Evolutionary conservation across 2,329 filamentous ascomycete species (phyloP), one percentile per base, ranked within the genome.

Genomic region (Hirsutella rhossiliensis): DNA sequence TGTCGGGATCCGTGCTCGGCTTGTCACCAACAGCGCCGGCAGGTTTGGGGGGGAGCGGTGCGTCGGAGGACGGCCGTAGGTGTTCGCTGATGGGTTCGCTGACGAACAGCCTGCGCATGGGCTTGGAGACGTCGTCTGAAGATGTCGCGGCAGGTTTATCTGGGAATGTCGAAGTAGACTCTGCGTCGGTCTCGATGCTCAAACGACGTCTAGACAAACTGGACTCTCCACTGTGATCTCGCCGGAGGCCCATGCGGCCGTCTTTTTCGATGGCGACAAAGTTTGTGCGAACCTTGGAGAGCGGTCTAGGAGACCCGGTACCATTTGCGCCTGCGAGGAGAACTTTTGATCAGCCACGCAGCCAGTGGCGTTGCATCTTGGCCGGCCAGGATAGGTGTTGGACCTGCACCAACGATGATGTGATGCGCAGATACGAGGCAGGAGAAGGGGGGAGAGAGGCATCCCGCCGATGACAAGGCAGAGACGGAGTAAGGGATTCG

Each of bases 231-330:
- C 63, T 65, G 29, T 54, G 53, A 30, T 65, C 59, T 55, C 62
- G 54, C 54, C 65, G 68, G 28, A 79, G 60, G 39, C 75, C 75
- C 51, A 78, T 64, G 38, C 71, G 66, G 43, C 76, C 75, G 62
- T 78, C 73, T 49, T 78, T 78, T 57, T 87, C 82, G 39, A 89
- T 74, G 17, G 82, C 76, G 43, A 89, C 75, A 58, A 89, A 89
- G 58, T 70, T 85, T 32, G 83, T 84, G 51, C 83, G 76, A 38
- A 88, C 79, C 62, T 83, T 86, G 49, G 83, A 86, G 36, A 87
- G 72, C 20, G 80, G 83, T 54, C 82, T 71, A 29, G 78, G 75
- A 17, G 75, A 77, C 30, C 72, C 69, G 45, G 63, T 62, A 48
- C 61, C 62, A 51, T 60, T 60, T 51, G 50, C 48, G 43, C 52